These are phyloP conservation scores for Priceomyces fermenticarens DNA, from an alignment of 805 yeast genomes.

Conservation along the genomic window DNA sequence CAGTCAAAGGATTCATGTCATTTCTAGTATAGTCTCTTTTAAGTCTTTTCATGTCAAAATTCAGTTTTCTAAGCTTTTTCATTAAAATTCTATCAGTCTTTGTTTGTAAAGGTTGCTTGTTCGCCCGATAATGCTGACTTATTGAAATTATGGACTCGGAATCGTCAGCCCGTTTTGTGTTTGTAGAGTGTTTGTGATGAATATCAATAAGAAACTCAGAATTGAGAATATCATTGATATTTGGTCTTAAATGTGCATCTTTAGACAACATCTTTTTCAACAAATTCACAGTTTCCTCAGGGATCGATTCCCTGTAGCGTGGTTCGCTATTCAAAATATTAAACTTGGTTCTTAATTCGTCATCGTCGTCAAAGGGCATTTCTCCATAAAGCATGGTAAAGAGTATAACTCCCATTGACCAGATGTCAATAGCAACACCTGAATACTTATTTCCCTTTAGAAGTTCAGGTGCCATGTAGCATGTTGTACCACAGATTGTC, in stretches of 20 bases:
- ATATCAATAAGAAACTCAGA: slow-evolving; percentile 33
- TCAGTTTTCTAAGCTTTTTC: slow-evolving; percentile 55
- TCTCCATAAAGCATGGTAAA: slow-evolving; percentile 82
- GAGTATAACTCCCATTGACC: slow-evolving; percentile 89
- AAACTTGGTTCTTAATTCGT: slow-evolving; percentile 56
- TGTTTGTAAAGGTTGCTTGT: slow-evolving; percentile 47
- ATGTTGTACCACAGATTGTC: slow-evolving; percentile 91
- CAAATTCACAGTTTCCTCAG: slow-evolving; percentile 49
- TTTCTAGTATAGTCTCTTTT: slow-evolving; percentile 54
- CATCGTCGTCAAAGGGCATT: slow-evolving; percentile 91
- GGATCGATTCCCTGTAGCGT: slow-evolving; percentile 42
- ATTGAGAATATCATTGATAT: slow-evolving; percentile 33
- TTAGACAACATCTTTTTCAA: slow-evolving; percentile 58
- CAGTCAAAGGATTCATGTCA: slow-evolving; percentile 70
- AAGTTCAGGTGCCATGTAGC: slow-evolving; percentile 96
- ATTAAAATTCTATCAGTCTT: slow-evolving; percentile 61
- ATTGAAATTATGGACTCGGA: slow-evolving; percentile 37
- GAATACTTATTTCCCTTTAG: slow-evolving; percentile 64
- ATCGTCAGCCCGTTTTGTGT: slow-evolving; percentile 19
- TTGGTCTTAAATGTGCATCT: slow-evolving; percentile 62
- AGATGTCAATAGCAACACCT: slow-evolving; percentile 80
- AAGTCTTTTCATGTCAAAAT: slow-evolving; percentile 61
- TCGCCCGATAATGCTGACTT: slow-evolving; percentile 33
- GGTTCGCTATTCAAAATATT: slow-evolving; percentile 70
- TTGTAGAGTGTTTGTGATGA: slow-evolving; percentile 22